Conservation (phyloP, 768 basidiomycete species). For the Termitomyces sp. region DNA sequence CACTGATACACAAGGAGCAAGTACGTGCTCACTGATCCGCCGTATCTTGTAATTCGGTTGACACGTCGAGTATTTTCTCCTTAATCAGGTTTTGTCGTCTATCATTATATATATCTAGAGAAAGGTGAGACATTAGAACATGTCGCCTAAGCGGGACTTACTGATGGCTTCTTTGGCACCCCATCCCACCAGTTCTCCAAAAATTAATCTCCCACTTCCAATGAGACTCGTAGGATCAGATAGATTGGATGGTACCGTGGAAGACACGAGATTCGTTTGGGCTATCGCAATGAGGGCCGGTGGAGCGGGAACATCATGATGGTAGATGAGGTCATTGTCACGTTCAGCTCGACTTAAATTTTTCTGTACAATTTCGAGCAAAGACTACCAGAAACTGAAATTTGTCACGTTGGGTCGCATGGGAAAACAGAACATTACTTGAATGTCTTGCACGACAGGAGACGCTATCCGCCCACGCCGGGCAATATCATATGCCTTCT, state of each 20-base stretch:
- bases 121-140: not conserved
- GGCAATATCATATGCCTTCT: constrained; percentile 64
- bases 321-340: constrained; percentile 96
- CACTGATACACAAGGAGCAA: not conserved
- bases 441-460: constrained; percentile 71
- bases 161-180: constrained; percentile 88
- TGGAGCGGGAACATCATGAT: constrained; percentile 74
- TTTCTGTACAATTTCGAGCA: constrained; percentile 66
- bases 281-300: constrained; percentile 62
- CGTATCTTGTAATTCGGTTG: constrained; percentile 57
- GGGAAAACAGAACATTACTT: constrained; percentile 39
- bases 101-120: constrained; percentile 79
- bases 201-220: constrained; percentile 53
- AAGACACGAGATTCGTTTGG: constrained; percentile 61
- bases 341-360: constrained; percentile 68
- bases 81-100: constrained; percentile 66
- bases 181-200: constrained; percentile 75
- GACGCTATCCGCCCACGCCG: constrained; percentile 57
- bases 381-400: constrained; percentile 48
- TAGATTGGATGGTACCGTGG: constrained; percentile 50
- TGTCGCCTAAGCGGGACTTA: constrained; percentile 30
- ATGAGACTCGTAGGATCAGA: constrained; percentile 52
- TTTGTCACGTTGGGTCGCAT: constrained; percentile 1
- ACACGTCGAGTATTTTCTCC: constrained; percentile 57
- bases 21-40: constrained; percentile 48